Conservation (phyloP, 2,329 filamentous ascomycete genomes). For the Colletotrichum euphorbiae region DNA sequence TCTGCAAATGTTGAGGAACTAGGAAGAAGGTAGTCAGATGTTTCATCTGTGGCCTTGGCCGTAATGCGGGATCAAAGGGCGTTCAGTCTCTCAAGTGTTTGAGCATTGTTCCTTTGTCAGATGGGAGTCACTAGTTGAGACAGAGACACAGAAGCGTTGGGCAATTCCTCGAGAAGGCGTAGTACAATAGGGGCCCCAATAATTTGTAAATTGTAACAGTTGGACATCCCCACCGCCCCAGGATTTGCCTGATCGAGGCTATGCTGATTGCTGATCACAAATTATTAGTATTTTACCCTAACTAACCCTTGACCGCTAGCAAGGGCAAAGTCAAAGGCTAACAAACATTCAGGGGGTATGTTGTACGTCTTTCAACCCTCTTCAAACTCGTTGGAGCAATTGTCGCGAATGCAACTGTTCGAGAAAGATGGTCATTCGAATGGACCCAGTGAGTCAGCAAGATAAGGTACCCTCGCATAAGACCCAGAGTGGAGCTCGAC, state of each 20-base stretch:
- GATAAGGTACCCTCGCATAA: neutral
- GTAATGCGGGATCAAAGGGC: neutral
- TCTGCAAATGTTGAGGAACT: conserved; percentile 28
- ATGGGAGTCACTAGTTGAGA: neutral
- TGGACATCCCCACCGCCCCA: too few relatives aligned
- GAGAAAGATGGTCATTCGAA: neutral
- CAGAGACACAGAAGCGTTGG: too few relatives aligned
- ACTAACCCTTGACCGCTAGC: too few relatives aligned
- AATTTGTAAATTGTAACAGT: too few relatives aligned
- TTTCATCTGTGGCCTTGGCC: too few relatives aligned
- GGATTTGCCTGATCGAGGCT: too few relatives aligned
- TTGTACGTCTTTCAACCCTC: too few relatives aligned
- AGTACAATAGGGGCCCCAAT: too few relatives aligned
- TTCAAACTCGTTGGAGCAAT: neutral
- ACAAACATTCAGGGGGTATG: too few relatives aligned
- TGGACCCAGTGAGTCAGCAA: conserved; percentile 5
- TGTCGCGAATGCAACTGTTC: neutral
- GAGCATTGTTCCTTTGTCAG: conserved; percentile 5
- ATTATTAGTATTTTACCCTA: too few relatives aligned
- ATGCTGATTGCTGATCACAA: too few relatives aligned
- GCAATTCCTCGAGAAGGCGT: neutral
- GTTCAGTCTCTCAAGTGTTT: conserved; percentile 13
- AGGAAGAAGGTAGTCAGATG: neutral
- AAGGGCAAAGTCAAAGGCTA: too few relatives aligned
- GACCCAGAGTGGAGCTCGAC: conserved; percentile 7